These are phyloP conservation scores for Physaria fendleri DNA, from an alignment of 345 rosid genomes.

Conservation along the genomic window DNA sequence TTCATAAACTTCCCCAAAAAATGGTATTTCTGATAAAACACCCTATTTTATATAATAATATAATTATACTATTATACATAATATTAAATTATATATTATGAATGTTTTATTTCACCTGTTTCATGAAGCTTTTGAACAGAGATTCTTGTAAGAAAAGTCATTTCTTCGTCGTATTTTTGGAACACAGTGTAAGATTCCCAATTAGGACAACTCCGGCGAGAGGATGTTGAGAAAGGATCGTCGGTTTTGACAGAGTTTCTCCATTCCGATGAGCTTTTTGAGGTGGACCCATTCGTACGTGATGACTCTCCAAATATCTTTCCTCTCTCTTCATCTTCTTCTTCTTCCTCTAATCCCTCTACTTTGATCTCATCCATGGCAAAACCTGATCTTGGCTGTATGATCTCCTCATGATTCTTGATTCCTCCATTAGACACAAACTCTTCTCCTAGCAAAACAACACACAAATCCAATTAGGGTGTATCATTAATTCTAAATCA, in stretches of 20 bases:
- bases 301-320: slow-evolving; percentile 79
- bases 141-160: slow-evolving; percentile 74
- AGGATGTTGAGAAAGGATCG: slow-evolving; percentile 93
- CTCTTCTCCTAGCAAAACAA: neutral
- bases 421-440: neutral
- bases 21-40: too few species aligned
- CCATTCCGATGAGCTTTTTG: slow-evolving; percentile 99
- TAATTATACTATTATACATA: too few species aligned
- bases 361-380: slow-evolving; percentile 29
- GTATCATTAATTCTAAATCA: neutral
- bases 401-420: slow-evolving; percentile 4
- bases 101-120: slow-evolving; percentile 66
- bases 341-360: slow-evolving; percentile 34
- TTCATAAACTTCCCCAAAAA: too few species aligned
- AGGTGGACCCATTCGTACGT: slow-evolving; percentile 80
- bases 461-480: neutral
- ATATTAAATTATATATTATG: neutral
- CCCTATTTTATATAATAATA: too few species aligned
- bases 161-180: slow-evolving; percentile 95
- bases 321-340: slow-evolving; percentile 39
- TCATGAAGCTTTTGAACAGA: slow-evolving; percentile 92
- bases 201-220: slow-evolving; percentile 85
- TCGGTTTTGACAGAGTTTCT: slow-evolving; percentile 83
- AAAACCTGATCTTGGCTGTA: slow-evolving; percentile 13
- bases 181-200: slow-evolving; percentile 98